phyloP scores from a whole-genome alignment of 2,329 filamentous ascomycete species.

The Cladosporium sp. region DNA sequence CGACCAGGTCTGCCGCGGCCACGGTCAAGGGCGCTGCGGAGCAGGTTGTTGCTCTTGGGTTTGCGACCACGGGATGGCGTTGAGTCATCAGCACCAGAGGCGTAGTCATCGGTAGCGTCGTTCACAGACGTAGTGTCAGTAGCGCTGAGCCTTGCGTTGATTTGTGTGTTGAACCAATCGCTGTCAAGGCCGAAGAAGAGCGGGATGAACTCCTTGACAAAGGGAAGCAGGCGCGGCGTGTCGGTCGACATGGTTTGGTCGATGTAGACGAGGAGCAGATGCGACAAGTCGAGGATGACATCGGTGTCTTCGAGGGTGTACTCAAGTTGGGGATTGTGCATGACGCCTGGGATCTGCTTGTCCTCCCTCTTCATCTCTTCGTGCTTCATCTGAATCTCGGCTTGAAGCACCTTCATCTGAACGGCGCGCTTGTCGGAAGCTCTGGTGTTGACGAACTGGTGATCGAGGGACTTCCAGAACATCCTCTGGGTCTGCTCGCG shows the following conservation, averaged over 20 bases:
- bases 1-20: conserved; percentile 65
- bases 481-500: conserved; percentile 90
- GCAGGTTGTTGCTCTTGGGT: conserved; percentile 65
- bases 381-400: conserved; percentile 86
- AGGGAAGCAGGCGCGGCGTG: conserved; percentile 41
- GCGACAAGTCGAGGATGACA: conserved; percentile 49
- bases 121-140: conserved; percentile 48
- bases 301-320: conserved; percentile 62
- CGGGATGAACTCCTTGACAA: conserved; percentile 48
- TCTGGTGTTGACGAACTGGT: conserved; percentile 90
- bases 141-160: conserved; percentile 39
- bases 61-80: conserved; percentile 65
- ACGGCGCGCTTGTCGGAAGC: conserved; percentile 87
- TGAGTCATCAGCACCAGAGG: conserved; percentile 63
- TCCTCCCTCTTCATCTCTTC: conserved; percentile 76
- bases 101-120: conserved; percentile 69
- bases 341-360: conserved; percentile 22
- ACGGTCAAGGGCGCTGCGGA: conserved; percentile 80
- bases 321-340: conserved; percentile 57
- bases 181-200: conserved; percentile 48
- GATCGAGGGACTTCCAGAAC: conserved; percentile 93
- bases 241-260: conserved; percentile 41
- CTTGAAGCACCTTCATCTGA: conserved; percentile 82
- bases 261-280: conserved; percentile 41
- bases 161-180: conserved; percentile 62